These are phyloP conservation scores for Cryptococcus sp. DNA, from an alignment of 1,284 basidiomycete genomes.

Conservation along the genomic window DNA sequence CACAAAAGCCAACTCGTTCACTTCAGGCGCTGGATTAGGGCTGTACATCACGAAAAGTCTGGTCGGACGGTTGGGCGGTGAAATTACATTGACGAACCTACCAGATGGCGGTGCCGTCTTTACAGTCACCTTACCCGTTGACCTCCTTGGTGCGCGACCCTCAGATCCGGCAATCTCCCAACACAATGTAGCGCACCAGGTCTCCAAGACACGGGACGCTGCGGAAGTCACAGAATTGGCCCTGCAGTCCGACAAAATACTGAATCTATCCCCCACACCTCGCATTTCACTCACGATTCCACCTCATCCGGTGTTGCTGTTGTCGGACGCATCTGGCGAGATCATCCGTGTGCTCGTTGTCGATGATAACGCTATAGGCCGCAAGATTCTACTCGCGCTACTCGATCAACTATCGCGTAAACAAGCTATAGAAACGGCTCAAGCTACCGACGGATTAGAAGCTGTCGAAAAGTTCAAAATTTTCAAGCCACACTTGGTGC, in stretches of 20 bases:
- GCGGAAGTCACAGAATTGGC: neutral
- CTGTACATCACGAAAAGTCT: conserved; percentile 34
- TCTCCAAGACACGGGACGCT: neutral
- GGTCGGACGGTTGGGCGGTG: conserved; percentile 30
- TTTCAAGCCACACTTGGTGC: conserved; percentile 28
- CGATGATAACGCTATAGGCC: conserved; percentile 32
- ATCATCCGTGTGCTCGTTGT: conserved; percentile 26
- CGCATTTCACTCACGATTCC: neutral
- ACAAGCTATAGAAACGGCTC: conserved; percentile 9
- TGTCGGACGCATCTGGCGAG: neutral
- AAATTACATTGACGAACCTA: conserved; percentile 13
- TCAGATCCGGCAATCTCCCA: neutral
- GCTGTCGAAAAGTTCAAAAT: conserved; percentile 23
- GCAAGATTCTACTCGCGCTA: conserved; percentile 19
- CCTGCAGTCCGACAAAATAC: neutral
- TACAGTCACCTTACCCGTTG: conserved; percentile 24
- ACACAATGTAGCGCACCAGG: neutral
- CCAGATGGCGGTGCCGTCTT: conserved; percentile 25
- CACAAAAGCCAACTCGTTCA: conserved; percentile 29
- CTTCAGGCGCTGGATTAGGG: conserved; percentile 36
- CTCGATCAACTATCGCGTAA: conserved; percentile 12
- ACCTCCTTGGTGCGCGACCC: conserved; percentile 1
- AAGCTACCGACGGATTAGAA: conserved; percentile 29
- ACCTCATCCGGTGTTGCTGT: neutral
- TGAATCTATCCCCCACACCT: neutral